Evolutionary conservation across 2,329 filamentous ascomycete species (phyloP), one percentile per base, ranked within the genome.

Genomic region (Colletotrichum horii): DNA sequence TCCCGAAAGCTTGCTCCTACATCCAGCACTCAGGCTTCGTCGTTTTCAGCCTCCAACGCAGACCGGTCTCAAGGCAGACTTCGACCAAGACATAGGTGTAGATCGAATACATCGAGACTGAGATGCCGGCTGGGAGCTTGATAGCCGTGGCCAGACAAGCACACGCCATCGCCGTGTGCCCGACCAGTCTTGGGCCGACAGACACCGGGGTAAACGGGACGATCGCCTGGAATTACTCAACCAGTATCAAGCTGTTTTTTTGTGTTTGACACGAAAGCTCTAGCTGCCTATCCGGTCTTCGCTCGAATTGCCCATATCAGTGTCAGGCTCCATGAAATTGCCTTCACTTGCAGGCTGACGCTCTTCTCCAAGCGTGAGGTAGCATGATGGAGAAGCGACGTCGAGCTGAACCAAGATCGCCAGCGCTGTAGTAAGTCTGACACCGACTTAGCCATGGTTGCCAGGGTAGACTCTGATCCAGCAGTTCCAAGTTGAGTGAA

Each of bases 21-120:
- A 52, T 52, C 6, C 11, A 22, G n/a, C 0, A 24, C 6, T 22
- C n/a, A 52, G 43, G 0, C n/a, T 22, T 52, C n/a, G 0, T 0
- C 0, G n/a, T 52, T 14, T 52, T 1, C 43, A 52, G n/a, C 0
- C 43, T 52, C 12, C n/a, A 22, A 14, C 6, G 0, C 4, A 52
- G n/a, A 22, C n/a, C 11, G 5, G 11, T n/a, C 19, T 52, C n/a
- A 24, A 52, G 43, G 43, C n/a, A 52, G 6, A 52, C 12, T 52
- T 14, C 2, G n/a, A 8, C n/a, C 1, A 52, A 22, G n/a, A 1
- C 11, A 22, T 6, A 22, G 12, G n/a, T 52, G n/a, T 52, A 52
- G 43, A 52, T 24, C 16, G n/a, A 24, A 52, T 8, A 22, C 12
- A 22, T 52, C 6, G 12, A n/a, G n/a, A 14, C 1, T 48, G 3